Percentiles rank a stretch among this genome's conserved stretches.
Conservation (phyloP, 2,329 filamentous ascomycete genomes). For the Biscogniauxia marginata region DNA sequence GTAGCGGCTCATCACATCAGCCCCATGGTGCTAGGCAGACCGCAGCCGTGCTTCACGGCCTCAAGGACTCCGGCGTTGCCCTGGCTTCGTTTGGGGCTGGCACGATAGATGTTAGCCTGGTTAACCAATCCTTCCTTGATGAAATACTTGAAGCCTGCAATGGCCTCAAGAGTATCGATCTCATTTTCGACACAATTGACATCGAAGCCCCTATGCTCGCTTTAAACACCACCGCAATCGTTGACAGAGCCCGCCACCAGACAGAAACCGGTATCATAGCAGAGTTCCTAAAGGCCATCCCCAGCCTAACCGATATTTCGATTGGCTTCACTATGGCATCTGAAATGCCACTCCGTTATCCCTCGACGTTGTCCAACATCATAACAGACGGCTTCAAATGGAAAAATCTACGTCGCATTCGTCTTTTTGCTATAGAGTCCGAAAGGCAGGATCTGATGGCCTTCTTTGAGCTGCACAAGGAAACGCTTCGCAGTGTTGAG, state of each 20-base stretch:
- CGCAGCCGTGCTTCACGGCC: constrained; percentile 1
- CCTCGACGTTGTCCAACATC: background rate
- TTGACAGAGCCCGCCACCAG: background rate
- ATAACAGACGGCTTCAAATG: constrained; percentile 1
- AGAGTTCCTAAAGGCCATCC: constrained; percentile 1
- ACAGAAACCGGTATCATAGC: background rate
- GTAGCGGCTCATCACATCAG: background rate
- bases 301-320: background rate
- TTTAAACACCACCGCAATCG: background rate
- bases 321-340: background rate
- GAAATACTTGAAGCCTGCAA: background rate
- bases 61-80: background rate
- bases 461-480: constrained; percentile 3
- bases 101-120: background rate
- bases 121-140: background rate
- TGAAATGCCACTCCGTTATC: background rate
- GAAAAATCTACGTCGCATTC: background rate
- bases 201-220: background rate
- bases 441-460: constrained; percentile 6
- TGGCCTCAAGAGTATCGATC: constrained; percentile 1
- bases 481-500: background rate
- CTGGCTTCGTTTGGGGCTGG: background rate
- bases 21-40: background rate
- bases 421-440: background rate
- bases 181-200: constrained; percentile 1